Conservation (phyloP, 2,329 filamentous ascomycete genomes). For the Colletotrichum cordylinicola region DNA sequence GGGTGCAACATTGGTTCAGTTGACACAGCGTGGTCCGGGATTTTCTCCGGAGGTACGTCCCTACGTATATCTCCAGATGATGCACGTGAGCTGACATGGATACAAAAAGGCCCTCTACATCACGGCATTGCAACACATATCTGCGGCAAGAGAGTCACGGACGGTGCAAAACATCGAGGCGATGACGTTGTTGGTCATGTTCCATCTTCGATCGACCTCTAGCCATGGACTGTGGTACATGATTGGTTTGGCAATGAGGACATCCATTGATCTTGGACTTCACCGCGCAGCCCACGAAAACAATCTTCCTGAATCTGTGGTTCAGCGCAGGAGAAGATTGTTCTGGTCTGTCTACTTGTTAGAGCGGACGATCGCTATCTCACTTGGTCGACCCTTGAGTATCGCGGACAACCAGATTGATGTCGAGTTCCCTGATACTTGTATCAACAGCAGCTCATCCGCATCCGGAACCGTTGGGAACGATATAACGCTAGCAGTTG, state of each 20-base stretch:
- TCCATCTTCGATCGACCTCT: slow-evolving; percentile 55
- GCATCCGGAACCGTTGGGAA: slow-evolving; percentile 34
- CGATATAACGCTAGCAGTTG: slow-evolving; percentile 44
- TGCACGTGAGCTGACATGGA: background rate
- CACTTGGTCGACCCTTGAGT: slow-evolving; percentile 54
- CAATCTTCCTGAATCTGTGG: background rate
- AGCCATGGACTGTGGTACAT: slow-evolving; percentile 60
- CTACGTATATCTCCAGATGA: background rate
- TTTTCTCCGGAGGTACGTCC: slow-evolving; percentile 42
- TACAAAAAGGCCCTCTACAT: slow-evolving; percentile 49
- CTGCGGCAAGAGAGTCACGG: slow-evolving; percentile 51
- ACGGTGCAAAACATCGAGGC: slow-evolving; percentile 58
- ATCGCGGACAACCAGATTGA: slow-evolving; percentile 58
- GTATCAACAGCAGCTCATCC: slow-evolving; percentile 24
- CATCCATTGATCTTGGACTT: slow-evolving; percentile 56
- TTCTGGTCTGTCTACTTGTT: slow-evolving; percentile 60
- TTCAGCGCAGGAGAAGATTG: slow-evolving; percentile 41
- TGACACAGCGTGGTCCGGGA: slow-evolving; percentile 46
- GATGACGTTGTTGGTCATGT: slow-evolving; percentile 55
- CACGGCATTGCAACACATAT: slow-evolving; percentile 53
- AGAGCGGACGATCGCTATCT: slow-evolving; percentile 54
- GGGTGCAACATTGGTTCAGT: slow-evolving; percentile 51
- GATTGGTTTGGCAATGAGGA: slow-evolving; percentile 59
- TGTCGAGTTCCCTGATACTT: slow-evolving; percentile 49
- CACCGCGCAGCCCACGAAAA: slow-evolving; percentile 52